Percentiles rank a stretch among this genome's conserved stretches.
Conservation (phyloP, 306 rosid genomes). For the Benincasa hispida region DNA sequence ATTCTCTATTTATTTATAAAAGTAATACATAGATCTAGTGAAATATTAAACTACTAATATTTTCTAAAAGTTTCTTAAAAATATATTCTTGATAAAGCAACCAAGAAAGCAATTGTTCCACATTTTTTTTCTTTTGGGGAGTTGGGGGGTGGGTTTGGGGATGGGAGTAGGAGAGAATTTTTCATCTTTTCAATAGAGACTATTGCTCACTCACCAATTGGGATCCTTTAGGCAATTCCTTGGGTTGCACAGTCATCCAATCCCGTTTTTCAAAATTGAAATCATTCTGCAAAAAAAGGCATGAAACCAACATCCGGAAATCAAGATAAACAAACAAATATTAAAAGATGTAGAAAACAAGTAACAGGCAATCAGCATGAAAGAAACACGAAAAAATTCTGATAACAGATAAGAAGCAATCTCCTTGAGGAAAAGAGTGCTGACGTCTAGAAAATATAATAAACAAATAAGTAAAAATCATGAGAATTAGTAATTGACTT, state of each 20-base stretch:
- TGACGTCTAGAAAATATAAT: not conserved
- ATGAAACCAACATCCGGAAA: not conserved
- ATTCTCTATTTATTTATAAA: not conserved
- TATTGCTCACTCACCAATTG: conserved; percentile 34
- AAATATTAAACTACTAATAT: not conserved
- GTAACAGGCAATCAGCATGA: not conserved
- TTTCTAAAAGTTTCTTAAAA: not conserved
- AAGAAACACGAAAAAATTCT: not conserved
- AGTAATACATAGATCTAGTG: not conserved
- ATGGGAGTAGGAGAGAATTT: too few species aligned
- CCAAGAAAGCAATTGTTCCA: conserved; percentile 14
- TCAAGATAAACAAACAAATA: not conserved
- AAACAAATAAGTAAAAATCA: not conserved
- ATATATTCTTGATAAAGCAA: not conserved
- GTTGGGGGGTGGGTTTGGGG: too few species aligned
- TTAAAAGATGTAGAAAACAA: not conserved
- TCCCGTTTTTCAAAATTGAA: conserved; percentile 81
- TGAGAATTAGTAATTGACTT: not conserved
- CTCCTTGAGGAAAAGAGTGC: not conserved
- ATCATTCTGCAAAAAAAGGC: conserved; percentile 52
- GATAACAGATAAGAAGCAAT: not conserved
- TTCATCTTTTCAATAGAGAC: too few species aligned
- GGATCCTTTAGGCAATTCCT: conserved; percentile 63
- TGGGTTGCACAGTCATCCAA: conserved; percentile 59
- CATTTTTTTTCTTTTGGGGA: too few species aligned